phyloP scores from a whole-genome alignment of 176 grass and related monocot genomes.

The Microstegium vimineum region DNA sequence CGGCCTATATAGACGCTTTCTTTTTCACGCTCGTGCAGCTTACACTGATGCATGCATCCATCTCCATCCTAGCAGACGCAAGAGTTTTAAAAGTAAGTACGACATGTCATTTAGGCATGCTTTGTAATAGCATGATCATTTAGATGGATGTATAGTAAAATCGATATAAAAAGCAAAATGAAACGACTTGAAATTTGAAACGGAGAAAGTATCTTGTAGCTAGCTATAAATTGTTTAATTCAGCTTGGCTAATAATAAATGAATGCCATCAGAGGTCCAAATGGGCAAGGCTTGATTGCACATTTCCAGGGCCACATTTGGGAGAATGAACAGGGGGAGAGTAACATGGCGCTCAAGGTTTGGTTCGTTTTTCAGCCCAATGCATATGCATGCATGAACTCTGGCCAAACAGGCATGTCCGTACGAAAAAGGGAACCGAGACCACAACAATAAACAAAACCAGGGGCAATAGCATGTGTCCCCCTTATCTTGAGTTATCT shows the following conservation, averaged over 20 bases:
- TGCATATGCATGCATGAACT: conserved; percentile 21
- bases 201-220: background rate
- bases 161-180: no score
- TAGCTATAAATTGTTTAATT: background rate
- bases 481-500: conserved; percentile 50
- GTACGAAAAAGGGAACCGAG: conserved; percentile 12
- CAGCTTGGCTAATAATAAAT: background rate
- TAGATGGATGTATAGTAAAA: no score
- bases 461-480: conserved; percentile 42
- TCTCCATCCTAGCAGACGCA: background rate
- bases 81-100: background rate
- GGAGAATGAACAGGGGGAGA: background rate
- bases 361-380: background rate
- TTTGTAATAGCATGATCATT: background rate
- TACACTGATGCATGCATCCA: conserved; percentile 6
- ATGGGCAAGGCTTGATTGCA: conserved; percentile 14
- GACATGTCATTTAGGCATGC: background rate
- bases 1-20: background rate
- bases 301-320: conserved; percentile 3
- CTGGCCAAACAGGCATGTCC: conserved; percentile 31
- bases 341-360: conserved; percentile 40
- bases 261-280: background rate
- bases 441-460: conserved; percentile 34
- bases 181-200: no score
- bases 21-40: background rate